phyloP scores from a whole-genome alignment of 139 green algal species.

The Chlamydomonas schloesseri region DNA sequence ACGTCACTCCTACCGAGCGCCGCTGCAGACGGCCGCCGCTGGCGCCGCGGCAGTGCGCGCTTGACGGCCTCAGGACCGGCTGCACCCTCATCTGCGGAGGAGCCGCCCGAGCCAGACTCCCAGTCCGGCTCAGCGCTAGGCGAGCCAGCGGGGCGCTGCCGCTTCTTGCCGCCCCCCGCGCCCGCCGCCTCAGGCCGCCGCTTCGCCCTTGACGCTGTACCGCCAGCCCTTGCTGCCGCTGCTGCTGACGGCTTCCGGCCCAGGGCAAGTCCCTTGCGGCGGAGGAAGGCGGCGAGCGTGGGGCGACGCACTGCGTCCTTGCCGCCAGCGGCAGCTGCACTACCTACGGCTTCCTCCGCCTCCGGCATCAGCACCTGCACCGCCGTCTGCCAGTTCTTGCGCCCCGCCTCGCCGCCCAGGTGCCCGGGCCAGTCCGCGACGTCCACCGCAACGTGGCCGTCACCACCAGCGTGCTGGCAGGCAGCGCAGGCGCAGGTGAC shows the following conservation, averaged over 20 bases:
- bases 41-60: no score
- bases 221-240: not conserved
- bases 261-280: not conserved
- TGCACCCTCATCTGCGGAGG: no score
- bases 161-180: no score
- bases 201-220: no score
- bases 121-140: no score
- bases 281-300: not conserved
- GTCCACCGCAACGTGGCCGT: not conserved
- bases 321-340: not conserved
- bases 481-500: not conserved
- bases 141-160: no score
- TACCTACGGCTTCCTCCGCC: not conserved
- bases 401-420: not conserved
- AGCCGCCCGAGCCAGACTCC: no score
- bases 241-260: not conserved
- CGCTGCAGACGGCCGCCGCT: no score
- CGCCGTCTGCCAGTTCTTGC: not conserved
- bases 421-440: conserved; percentile 3
- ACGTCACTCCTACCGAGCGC: no score
- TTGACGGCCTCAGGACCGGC: no score
- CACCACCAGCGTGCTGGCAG: not conserved
- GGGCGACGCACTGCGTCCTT: not conserved
- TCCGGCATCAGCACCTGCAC: conserved; percentile 14
- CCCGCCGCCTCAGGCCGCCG: no score